Evolutionary conservation across 2,329 filamentous ascomycete species (phyloP), one percentile per base, ranked within the genome.

Genomic region (Dothistroma pini): DNA sequence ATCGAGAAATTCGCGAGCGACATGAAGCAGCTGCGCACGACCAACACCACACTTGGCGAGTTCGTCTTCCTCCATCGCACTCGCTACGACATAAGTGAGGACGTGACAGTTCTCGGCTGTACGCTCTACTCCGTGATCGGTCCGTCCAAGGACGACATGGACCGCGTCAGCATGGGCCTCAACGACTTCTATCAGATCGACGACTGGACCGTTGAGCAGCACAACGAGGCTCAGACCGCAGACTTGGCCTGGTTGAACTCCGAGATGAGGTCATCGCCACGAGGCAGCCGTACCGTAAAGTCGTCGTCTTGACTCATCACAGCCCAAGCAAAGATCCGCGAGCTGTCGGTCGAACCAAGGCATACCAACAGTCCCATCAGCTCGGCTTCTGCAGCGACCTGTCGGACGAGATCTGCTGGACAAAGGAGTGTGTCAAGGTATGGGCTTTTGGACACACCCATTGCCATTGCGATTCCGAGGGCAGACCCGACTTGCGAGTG

Each of bases 241-340:
- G 80, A 82, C 57, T 54, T 82, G 0, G 64, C 64, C 0, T 82
- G 80, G 79, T 70, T 82, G 11, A 80, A 81, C 63, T 60, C 54
- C 0, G 62, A 76, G 73, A 78, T 16, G 8, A 25, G 9, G 29
- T 9, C 10, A 57, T 56, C 32, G 29, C 41, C 19, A 5, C 54
- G 70, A 5, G 25, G 16, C 21, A 57, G 29, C 60, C 68, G 1
- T 61, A 71, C 6, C 64, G 56, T 4, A 64, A 67, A 10, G 69
- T 80, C 16, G 49, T 78, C 2, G 69, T 82, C 14, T 65, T 80
- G 10, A 76, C 80, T 4, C 80, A 83, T 63, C 77, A 76, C 67
- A 77, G 75, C 56, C 80, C 79, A 0, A 75, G 77, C 0, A 52
- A 38, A 1, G 74, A 79, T 56, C 8, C 65, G 0, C 66, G 74